Evolutionary conservation across 306 rosid species (phyloP).

Genomic region (Hippophae tibetana): DNA sequence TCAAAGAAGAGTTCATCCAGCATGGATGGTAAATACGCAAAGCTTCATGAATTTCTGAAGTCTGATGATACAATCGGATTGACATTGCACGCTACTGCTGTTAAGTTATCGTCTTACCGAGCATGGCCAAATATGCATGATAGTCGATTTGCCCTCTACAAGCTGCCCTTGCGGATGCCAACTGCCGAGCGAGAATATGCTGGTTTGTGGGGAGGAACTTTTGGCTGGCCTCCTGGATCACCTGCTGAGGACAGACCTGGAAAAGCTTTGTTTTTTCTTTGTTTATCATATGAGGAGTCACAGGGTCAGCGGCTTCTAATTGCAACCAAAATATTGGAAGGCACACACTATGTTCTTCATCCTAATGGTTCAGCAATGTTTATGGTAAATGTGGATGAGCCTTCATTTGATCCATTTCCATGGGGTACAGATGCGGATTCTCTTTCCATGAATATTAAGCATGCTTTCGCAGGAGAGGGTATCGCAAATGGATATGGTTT

Average conservation of each 20-base stretch:
- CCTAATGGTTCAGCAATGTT: constrained; percentile 99
- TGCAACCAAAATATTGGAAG: constrained; percentile 95
- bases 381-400: constrained; percentile 53
- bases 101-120: constrained; percentile 66
- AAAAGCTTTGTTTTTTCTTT: constrained; percentile 84
- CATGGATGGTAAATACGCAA: constrained; percentile 47
- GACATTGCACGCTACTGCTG: constrained; percentile 46
- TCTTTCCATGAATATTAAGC: constrained; percentile 39
- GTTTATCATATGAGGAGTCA: constrained; percentile 78
- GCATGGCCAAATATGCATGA: constrained; percentile 99
- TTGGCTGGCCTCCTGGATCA: constrained; percentile 97
- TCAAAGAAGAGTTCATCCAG: constrained; percentile 51
- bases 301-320: constrained; percentile 56
- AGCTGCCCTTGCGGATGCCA: constrained; percentile 63
- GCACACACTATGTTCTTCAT: constrained; percentile 90
- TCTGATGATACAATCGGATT: constrained; percentile 51
- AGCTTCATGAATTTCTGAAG: constrained; percentile 61
- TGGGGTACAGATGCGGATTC: constrained; percentile 60
- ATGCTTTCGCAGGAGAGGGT: constrained; percentile 70
- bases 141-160: constrained; percentile 78
- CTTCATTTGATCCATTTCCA: constrained; percentile 69
- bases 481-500: constrained; percentile 93
- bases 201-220: constrained; percentile 97
- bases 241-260: constrained; percentile 81
- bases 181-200: constrained; percentile 63